These are phyloP conservation scores for Leccinum imitatum DNA, from an alignment of 768 basidiomycete genomes.

Conservation along the genomic window DNA sequence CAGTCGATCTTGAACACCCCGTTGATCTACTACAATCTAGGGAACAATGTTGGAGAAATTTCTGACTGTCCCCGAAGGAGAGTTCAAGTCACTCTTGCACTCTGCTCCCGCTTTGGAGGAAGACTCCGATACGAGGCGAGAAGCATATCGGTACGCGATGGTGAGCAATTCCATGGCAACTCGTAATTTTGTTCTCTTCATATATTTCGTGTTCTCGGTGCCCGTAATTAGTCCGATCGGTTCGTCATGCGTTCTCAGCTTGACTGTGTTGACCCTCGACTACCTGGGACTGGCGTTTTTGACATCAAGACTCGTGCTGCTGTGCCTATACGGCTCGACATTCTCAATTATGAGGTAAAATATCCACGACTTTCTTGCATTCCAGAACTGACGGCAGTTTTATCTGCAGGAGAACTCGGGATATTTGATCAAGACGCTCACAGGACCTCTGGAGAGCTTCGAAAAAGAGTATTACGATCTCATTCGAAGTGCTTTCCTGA, in stretches of 20 bases:
- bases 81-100: conserved; percentile 61
- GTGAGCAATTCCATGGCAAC: conserved; percentile 38
- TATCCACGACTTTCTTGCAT: background rate
- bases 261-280: conserved; percentile 75
- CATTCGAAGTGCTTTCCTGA: conserved; percentile 90
- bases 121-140: conserved; percentile 41
- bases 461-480: conserved; percentile 96
- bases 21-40: conserved; percentile 38
- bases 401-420: conserved; percentile 69
- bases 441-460: conserved; percentile 74
- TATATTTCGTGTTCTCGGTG: background rate
- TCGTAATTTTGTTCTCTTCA: background rate
- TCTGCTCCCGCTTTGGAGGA: conserved; percentile 29
- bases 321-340: conserved; percentile 78
- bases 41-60: conserved; percentile 89
- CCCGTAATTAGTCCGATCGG: conserved; percentile 33
- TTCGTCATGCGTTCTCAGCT: conserved; percentile 95
- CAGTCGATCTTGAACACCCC: background rate
- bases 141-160: conserved; percentile 87
- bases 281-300: conserved; percentile 91
- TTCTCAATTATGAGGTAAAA: conserved; percentile 73
- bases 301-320: conserved; percentile 96
- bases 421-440: conserved; percentile 65
- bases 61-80: conserved; percentile 61
- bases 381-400: background rate